Evolutionary conservation across 208 protist genomes (phyloP).

Genomic region (Novymonas esmeraldas): DNA sequence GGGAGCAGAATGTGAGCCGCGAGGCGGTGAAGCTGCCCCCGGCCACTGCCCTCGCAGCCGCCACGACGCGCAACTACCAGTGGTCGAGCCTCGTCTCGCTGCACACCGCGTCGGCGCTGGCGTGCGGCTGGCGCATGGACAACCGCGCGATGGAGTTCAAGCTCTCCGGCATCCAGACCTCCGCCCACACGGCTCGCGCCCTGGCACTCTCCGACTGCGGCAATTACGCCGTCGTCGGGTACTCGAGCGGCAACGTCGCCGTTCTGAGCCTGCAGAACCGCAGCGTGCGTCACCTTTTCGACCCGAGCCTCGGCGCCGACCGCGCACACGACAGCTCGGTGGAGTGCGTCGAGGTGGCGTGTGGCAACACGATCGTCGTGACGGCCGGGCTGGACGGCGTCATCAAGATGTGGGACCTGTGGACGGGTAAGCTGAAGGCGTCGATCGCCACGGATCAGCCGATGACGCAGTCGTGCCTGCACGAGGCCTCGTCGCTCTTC

Average conservation of each 20-base stretch:
- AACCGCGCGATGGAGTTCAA: slow-evolving; percentile 79
- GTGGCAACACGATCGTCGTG: slow-evolving; percentile 71
- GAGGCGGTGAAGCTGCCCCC: slow-evolving; percentile 80
- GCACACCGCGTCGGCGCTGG: slow-evolving; percentile 69
- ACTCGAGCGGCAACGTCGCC: slow-evolving; percentile 82
- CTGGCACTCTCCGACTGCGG: slow-evolving; percentile 86
- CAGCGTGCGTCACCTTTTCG: slow-evolving; percentile 78
- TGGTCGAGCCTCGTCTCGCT: slow-evolving; percentile 84
- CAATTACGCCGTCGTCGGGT: slow-evolving; percentile 88
- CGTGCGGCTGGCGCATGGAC: slow-evolving; percentile 89
- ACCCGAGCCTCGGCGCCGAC: slow-evolving; percentile 35
- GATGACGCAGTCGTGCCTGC: slow-evolving; percentile 72
- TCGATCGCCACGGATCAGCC: slow-evolving; percentile 53
- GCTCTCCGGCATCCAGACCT: slow-evolving; percentile 68
- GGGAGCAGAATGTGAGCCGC: slow-evolving; percentile 55
- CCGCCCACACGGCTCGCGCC: slow-evolving; percentile 69
- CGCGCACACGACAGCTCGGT: slow-evolving; percentile 71
- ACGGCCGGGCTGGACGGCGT: slow-evolving; percentile 74
- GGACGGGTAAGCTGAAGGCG: slow-evolving; percentile 39
- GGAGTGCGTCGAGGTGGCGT: slow-evolving; percentile 79
- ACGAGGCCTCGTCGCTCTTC: slow-evolving; percentile 70
- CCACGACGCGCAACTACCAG: slow-evolving; percentile 84
- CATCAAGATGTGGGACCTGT: slow-evolving; percentile 84
- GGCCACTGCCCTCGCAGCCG: slow-evolving; percentile 57
- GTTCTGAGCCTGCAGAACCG: slow-evolving; percentile 81